Evolutionary conservation across 2,329 filamentous ascomycete species (phyloP), one percentile per base, ranked within the genome.

Genomic region (Atkinsonella hypoxylon): DNA sequence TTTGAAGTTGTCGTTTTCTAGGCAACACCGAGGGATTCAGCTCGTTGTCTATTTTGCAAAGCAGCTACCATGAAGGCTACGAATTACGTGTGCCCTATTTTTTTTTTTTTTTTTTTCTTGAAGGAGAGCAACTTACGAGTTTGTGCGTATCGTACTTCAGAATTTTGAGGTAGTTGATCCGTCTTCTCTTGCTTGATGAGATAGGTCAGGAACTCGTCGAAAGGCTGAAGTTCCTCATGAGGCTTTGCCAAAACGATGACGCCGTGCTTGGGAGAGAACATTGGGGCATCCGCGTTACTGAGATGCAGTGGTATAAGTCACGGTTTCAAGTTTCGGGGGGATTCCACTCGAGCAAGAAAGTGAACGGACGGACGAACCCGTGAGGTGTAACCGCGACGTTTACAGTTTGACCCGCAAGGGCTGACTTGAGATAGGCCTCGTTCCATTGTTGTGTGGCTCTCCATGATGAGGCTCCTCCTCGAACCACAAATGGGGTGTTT

Each of bases 1-100:
- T 2, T 82, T 79, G 18, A 93, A 75, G 60, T 91, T 93, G 64
- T 91, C 85, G 62, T 93, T 89, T 70, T 93, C 82, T 83, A 39
- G 51, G 18, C 13, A 17, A 8, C 17, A 38, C 22, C 13, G 17
- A 42, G 5, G 0, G 3, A 4, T 3, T 31, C n/a, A 34, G n/a
- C 48, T 11, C n/a, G 11, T n/a, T 15, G 4, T n/a, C 36, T 15
- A 45, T 18, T 17, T 18, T 39, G 20, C 48, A 36, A 22, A 34
- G 26, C 7, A 26, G 26, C 26, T 26, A 7, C 26, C 26, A 26
- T 6, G 26, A 26, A 26, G 5, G 26, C 26, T 26, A 26, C 7
- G 26, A 26, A 26, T 8, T 26, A 26, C 26, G 26, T 26, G 26
- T 26, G 26, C 26, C 6, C 26, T 36, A 10, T 1, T 15, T 12